phyloP scores from a whole-genome alignment of 2,329 filamentous ascomycete genomes.

The Cryphonectria naterciae region DNA sequence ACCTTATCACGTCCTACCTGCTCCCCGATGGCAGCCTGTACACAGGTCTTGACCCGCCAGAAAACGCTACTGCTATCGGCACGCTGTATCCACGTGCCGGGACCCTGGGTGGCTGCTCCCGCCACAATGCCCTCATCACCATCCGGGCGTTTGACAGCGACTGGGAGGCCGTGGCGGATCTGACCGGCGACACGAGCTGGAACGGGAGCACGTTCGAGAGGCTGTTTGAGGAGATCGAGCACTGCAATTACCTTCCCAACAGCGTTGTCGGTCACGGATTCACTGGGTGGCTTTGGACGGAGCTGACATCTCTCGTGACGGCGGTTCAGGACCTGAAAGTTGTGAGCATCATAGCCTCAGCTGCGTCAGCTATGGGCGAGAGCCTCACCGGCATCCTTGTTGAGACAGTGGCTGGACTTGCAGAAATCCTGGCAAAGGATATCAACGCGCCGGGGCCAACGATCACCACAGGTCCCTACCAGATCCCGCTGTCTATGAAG shows the following conservation, averaged over 20 bases:
- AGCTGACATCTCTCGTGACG: constrained; percentile 53
- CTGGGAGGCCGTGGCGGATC: constrained; percentile 53
- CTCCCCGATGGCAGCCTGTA: constrained; percentile 56
- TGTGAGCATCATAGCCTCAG: constrained; percentile 54
- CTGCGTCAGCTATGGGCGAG: constrained; percentile 55
- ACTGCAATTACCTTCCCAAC: constrained; percentile 49
- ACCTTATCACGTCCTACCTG: constrained; percentile 63
- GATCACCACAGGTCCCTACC: constrained; percentile 52
- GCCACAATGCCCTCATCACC: constrained; percentile 59
- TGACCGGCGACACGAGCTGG: constrained; percentile 63
- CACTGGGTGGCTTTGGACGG: constrained; percentile 59
- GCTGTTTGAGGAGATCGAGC: constrained; percentile 53
- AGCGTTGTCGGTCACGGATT: constrained; percentile 55
- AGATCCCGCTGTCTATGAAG: constrained; percentile 54
- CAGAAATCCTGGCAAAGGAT: constrained; percentile 57
- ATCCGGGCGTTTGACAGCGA: constrained; percentile 58
- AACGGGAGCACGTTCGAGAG: constrained; percentile 50
- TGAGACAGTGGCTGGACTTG: constrained; percentile 47
- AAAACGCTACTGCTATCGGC: constrained; percentile 55
- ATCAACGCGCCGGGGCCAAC: constrained; percentile 48
- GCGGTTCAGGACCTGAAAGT: constrained; percentile 57
- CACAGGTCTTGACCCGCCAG: constrained; percentile 56
- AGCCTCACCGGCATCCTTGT: constrained; percentile 32
- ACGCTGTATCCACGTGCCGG: constrained; percentile 62
- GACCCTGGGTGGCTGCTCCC: constrained; percentile 60